Evolutionary conservation across 495 filamentous ascomycete genomes (phyloP), one percentile per base, ranked within the genome.

Genomic region (Symbiotaphrina buchneri): DNA sequence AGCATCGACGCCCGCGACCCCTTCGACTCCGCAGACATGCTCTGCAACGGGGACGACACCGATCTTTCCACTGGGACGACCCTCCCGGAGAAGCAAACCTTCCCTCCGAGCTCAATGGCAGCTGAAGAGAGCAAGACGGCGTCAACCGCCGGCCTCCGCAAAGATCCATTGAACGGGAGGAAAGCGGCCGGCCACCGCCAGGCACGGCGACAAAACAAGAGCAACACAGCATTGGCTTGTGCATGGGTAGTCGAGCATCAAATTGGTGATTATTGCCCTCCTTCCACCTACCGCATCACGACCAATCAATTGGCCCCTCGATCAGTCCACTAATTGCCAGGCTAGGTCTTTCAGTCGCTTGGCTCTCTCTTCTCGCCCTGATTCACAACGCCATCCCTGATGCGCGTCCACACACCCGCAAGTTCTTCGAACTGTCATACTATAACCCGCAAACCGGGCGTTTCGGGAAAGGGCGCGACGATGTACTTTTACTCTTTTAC

Each of bases 401-500:
- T 31, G 70, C 79, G 15, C 65, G 77, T 33, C 55, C 63, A n/a
- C 65, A 73, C 41, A 87, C 82, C 23, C 58, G 65, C 35, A 85
- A 81, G 33, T 91, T 90, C 54, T 84, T 85, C 52, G 62, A 67
- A 35, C 59, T 94, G 31, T 82, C 78, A 13, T 87, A 94, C 53
- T 71, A 76, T 51, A 71, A 84, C 40, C 53, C 65, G 4, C 39
- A 53, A 5, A 59, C 68, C 2, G 71, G 64, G 11, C 49, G 62
- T 20, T 94, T 91, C 48, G 60, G 63, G 3, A 62, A 71, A 37
- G 87, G 85, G 30, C 59, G 61, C 48, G 68, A 84, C 43, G 85
- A 95, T 56, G 51, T 75, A 31, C 73, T 71, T 46, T 67, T 90
- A 40, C 72, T 94, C 34, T 47, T 58, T 6, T 80, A 74, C 45